Percentiles rank a stretch among this genome's conserved stretches.
Evolutionary conservation across 371 early-diverging fungal genomes (phyloP).

Genomic region (Actinomucor elegans): DNA sequence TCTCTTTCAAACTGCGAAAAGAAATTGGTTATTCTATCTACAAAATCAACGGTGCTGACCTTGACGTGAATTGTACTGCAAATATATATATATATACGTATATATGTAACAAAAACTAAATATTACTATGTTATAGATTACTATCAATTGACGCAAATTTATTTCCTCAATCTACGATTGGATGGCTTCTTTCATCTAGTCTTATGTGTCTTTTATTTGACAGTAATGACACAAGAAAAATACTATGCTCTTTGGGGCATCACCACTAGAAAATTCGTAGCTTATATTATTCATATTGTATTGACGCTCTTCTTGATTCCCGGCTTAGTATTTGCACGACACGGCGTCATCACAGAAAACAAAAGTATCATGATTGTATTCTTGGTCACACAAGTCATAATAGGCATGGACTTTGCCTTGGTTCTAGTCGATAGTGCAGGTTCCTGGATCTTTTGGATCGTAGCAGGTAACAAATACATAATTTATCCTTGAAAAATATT

Average conservation of each 20-base stretch:
- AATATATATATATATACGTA: not conserved
- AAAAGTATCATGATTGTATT: constrained; percentile 33
- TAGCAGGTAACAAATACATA: constrained; percentile 36
- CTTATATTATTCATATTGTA: constrained; percentile 41
- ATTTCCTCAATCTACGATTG: constrained; percentile 38
- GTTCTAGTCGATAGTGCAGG: constrained; percentile 41
- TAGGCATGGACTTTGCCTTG: constrained; percentile 41
- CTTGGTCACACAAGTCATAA: constrained; percentile 28
- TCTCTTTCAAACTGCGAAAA: constrained; percentile 30
- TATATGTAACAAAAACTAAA: not conserved
- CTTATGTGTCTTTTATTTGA: constrained; percentile 45
- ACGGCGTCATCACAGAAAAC: constrained; percentile 35
- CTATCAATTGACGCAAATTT: constrained; percentile 37
- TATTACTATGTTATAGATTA: constrained; percentile 19
- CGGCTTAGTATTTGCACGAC: constrained; percentile 36
- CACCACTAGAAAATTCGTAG: constrained; percentile 18
- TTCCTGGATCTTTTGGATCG: constrained; percentile 51
- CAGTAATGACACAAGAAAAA: constrained; percentile 45
- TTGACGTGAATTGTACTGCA: constrained; percentile 34
- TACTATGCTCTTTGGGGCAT: constrained; percentile 23
- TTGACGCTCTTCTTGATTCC: constrained; percentile 40
- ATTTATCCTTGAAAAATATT: not conserved
- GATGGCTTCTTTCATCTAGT: constrained; percentile 52
- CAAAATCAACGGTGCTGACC: constrained; percentile 46
- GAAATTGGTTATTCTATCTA: constrained; percentile 53